These are phyloP conservation scores for Boletus coccyginus DNA, from an alignment of 768 basidiomycete species.

Conservation along the genomic window DNA sequence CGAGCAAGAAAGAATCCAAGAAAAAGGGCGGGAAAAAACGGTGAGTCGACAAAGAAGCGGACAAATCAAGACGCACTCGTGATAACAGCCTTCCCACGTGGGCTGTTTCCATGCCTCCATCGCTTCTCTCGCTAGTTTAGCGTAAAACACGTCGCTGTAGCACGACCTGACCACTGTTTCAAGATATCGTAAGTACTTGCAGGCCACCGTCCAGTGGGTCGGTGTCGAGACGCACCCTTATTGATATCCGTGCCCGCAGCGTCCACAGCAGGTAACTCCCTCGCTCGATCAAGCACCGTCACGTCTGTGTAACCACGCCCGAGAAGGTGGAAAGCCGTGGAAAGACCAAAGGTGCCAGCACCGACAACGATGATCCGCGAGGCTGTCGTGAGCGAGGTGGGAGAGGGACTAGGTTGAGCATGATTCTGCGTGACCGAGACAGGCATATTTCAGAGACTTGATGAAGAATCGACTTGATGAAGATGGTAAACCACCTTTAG, in stretches of 20 bases:
- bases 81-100: conserved; percentile 73
- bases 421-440: neutral
- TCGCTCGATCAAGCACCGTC: conserved; percentile 73
- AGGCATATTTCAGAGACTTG: conserved; percentile 3
- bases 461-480: neutral
- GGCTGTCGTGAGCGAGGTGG: conserved; percentile 1
- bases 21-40: neutral
- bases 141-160: conserved; percentile 67
- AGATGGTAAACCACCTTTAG: neutral
- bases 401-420: neutral
- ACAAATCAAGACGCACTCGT: conserved; percentile 59
- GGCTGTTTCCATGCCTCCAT: conserved; percentile 72
- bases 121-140: conserved; percentile 71
- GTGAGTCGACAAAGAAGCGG: neutral
- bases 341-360: conserved; percentile 83
- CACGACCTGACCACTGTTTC: conserved; percentile 70
- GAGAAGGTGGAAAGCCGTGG: conserved; percentile 80
- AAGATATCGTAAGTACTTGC: neutral
- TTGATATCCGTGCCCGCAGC: conserved; percentile 65
- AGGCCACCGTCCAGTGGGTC: neutral
- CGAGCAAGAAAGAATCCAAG: neutral
- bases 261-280: conserved; percentile 72
- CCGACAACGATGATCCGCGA: conserved; percentile 59
- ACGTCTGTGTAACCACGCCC: conserved; percentile 64
- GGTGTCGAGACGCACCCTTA: conserved; percentile 25